These are phyloP conservation scores for Geotrichum fermentans DNA, from an alignment of 1,139 yeast genomes.

Conservation along the genomic window DNA sequence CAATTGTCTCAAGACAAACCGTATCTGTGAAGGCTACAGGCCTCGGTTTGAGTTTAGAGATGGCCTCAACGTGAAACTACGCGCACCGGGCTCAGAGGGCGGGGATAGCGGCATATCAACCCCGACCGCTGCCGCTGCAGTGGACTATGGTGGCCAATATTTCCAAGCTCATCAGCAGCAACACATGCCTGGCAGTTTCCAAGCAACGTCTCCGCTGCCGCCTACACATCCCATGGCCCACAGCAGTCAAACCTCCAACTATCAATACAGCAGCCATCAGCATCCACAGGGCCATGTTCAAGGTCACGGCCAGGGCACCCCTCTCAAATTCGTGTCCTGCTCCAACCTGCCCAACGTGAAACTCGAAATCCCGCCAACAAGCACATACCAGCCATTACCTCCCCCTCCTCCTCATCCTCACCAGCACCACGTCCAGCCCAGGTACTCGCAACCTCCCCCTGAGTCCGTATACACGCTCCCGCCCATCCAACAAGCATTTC, in stretches of 20 bases:
- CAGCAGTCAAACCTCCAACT: background rate
- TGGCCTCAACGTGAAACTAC: conserved; percentile 13
- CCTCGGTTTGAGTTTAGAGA: conserved; percentile 21
- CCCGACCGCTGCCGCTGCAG: background rate
- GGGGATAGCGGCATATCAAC: background rate
- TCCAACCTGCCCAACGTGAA: background rate
- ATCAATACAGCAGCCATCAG: background rate
- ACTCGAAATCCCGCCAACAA: background rate
- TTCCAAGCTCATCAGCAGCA: background rate
- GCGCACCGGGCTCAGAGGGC: background rate
- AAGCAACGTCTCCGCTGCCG: background rate
- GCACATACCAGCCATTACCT: background rate
- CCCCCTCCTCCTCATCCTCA: background rate
- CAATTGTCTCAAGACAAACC: conserved; percentile 29
- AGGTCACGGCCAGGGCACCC: too few species aligned
- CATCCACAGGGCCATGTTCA: too few species aligned
- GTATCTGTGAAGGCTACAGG: conserved; percentile 25
- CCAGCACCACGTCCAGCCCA: conserved; percentile 3
- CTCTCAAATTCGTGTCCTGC: background rate
- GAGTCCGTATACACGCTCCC: conserved; percentile 3
- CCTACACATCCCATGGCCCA: background rate
- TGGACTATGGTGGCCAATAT: background rate
- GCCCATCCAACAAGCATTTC: conserved; percentile 5
- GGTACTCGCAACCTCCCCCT: conserved; percentile 8
- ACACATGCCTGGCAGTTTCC: background rate